Base-by-base conservation (phyloP, 2,329 filamentous ascomycete species). In the Colletotrichum gloeosporioides region DNA sequence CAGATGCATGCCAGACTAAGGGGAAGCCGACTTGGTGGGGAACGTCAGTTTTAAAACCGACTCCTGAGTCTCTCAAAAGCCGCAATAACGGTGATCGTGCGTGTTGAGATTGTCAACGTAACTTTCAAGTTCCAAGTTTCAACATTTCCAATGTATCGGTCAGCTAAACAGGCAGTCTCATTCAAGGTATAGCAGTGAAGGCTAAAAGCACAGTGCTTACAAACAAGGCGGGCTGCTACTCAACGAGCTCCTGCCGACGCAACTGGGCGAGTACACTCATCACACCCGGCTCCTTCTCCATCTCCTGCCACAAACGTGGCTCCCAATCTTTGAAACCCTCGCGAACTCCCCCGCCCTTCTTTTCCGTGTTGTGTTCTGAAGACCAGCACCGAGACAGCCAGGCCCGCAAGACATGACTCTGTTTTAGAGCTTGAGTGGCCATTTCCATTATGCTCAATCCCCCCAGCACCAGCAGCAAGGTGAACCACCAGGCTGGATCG, bases 251-350 rank as follows among this genome's bases (percentile, higher is more conserved):
- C 27, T 57, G 27, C 9, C 29, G 29, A 4, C 4, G 59, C 59
- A 62, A 25, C 16, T n/a, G 29, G n/a, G 31, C 2, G 6, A 62
- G 29, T 2, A 62, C 59, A 6, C n/a, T 22, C n/a, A 8, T 32
- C 29, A 34, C 59, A 5, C 31, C 31, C n/a, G 31, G 13, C 4
- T 91, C 88, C 79, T 88, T 86, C 82, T 92, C 90, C 78, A 91
- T 82, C 80, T 91, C 89, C 81, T 92, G 90, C 90, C 90, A 92
- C 8, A 91, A 80, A 78, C 88, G 88, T 4, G 91, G 80, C 25
- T 89, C 86, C 87, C 89, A 89, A 69, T 90, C 87, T 77, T 90
- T 88, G 15, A 86, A 80, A 13, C 67, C 57, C 8, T 67, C 69
- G 6, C 69, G 25, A 2, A 72, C 49, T 31, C 77, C 78, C 25